phyloP scores from a whole-genome alignment of 208 protist species.

The Acanthamoeba culbertsoni region DNA sequence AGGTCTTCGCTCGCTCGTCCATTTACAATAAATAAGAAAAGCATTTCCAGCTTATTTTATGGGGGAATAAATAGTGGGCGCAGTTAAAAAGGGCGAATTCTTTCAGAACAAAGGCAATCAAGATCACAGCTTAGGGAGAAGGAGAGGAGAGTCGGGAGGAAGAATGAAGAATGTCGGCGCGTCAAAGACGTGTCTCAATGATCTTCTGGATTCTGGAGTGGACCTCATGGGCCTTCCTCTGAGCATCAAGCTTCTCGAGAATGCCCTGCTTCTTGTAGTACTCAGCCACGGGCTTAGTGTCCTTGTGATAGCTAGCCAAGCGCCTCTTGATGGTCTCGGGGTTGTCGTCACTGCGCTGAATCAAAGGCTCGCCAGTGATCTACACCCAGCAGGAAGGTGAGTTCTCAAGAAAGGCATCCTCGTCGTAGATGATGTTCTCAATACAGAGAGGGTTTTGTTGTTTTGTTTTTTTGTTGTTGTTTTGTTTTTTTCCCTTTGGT shows the following conservation, averaged over 20 bases:
- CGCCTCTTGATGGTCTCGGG: slow-evolving; percentile 76
- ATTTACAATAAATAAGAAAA: too few species aligned
- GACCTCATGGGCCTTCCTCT: slow-evolving; percentile 3
- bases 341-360: slow-evolving; percentile 81
- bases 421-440: not conserved
- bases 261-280: slow-evolving; percentile 73
- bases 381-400: slow-evolving; percentile 6
- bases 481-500: too few species aligned
- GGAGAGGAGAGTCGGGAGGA: not conserved
- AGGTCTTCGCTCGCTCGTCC: too few species aligned
- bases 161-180: not conserved
- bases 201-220: not conserved
- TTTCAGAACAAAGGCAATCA: not conserved
- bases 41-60: too few species aligned
- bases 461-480: too few species aligned
- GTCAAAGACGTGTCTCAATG: slow-evolving; percentile 17
- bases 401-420: slow-evolving; percentile 48
- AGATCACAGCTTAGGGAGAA: not conserved
- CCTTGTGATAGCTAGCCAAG: slow-evolving; percentile 75
- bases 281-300: slow-evolving; percentile 70
- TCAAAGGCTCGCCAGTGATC: slow-evolving; percentile 80
- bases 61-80: too few species aligned
- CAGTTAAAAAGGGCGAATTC: not conserved
- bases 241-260: not conserved
- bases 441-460: too few species aligned